Evolutionary conservation across 2,329 filamentous ascomycete genomes (phyloP).

Genomic region (Sarocladiaceae sp.): DNA sequence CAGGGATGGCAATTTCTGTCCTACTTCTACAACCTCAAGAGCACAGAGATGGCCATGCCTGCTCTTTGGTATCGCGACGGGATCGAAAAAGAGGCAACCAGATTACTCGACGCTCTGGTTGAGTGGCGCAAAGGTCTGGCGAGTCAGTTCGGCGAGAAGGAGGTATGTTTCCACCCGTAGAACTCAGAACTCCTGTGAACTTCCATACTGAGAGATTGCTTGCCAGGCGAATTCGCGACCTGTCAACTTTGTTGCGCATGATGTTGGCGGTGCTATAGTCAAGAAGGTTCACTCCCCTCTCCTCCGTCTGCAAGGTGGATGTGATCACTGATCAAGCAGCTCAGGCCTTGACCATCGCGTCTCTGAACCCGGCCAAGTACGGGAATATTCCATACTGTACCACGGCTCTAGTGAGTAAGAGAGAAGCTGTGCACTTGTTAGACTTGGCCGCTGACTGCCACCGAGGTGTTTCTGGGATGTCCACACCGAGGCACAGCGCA

Average conservation of each 20-base stretch:
- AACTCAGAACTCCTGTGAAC: neutral
- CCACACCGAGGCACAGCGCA: neutral
- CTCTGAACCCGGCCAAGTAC: slow-evolving; percentile 5
- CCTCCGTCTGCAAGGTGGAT: no score
- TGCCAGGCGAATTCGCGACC: neutral
- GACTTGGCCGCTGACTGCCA: neutral
- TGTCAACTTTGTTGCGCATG: neutral
- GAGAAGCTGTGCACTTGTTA: no score
- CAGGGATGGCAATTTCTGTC: neutral
- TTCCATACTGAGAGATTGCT: no score
- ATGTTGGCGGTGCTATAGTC: slow-evolving; percentile 2
- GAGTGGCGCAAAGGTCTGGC: neutral
- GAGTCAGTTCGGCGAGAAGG: neutral
- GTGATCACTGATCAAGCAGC: no score
- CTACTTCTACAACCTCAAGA: neutral
- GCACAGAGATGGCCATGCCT: neutral
- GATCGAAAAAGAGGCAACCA: neutral
- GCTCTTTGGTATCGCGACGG: neutral
- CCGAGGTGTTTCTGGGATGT: neutral
- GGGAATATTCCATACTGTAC: neutral
- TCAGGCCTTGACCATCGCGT: neutral
- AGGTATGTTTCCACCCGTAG: neutral
- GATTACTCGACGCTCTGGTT: neutral
- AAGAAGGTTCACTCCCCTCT: no score
- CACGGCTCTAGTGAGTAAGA: neutral